Conservation (phyloP, 805 yeast genomes). For the Starmerella khaoyaiensis region DNA sequence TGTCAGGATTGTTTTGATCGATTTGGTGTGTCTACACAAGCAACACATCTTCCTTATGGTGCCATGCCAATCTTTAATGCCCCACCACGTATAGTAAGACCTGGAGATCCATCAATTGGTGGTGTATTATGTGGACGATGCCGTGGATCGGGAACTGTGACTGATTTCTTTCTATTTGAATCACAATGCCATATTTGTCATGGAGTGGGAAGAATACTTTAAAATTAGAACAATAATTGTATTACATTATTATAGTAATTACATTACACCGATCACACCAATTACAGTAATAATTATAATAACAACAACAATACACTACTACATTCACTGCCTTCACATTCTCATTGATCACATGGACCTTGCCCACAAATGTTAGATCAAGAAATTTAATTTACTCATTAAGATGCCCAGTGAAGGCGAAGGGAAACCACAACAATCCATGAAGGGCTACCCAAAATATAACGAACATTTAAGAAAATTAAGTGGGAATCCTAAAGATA, state of each 20-base stretch:
- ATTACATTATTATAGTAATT: no score
- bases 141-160: constrained; percentile 46
- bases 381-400: no score
- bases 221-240: no score
- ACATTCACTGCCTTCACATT: no score
- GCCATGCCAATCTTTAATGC: constrained; percentile 24
- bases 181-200: constrained; percentile 51
- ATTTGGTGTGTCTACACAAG: constrained; percentile 28
- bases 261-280: no score
- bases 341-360: no score
- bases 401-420: no score
- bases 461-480: constrained; percentile 22
- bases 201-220: constrained; percentile 38
- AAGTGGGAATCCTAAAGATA: constrained; percentile 20
- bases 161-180: constrained; percentile 45
- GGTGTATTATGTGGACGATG: constrained; percentile 64
- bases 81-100: constrained; percentile 35
- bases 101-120: constrained; percentile 71
- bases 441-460: constrained; percentile 23
- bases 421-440: no score
- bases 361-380: no score
- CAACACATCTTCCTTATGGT: constrained; percentile 16
- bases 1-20: constrained; percentile 58
- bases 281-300: no score
- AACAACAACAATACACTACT: no score